These are phyloP conservation scores for Globisporangium middletonii DNA, from an alignment of 352 stramenopile genomes.

Conservation along the genomic window DNA sequence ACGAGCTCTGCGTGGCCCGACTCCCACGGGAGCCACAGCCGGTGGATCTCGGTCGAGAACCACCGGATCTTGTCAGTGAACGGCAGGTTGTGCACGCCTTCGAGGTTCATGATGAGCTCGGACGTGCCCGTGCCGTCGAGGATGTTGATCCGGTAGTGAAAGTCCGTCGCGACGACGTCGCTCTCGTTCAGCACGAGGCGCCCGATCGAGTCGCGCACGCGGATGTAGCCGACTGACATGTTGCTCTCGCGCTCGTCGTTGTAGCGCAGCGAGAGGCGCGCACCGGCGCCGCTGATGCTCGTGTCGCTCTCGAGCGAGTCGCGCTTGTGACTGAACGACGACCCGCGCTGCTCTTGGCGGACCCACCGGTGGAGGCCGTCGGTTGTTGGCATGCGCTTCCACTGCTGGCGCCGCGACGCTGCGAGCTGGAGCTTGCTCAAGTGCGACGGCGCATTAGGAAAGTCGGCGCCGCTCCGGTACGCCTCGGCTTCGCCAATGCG, in stretches of 20 bases:
- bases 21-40: slow-evolving; percentile 78
- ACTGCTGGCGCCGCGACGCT: slow-evolving; percentile 60
- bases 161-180: slow-evolving; percentile 68
- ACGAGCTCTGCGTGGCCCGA: slow-evolving; percentile 71
- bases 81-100: slow-evolving; percentile 69
- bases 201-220: slow-evolving; percentile 65
- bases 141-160: slow-evolving; percentile 82
- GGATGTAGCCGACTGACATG: slow-evolving; percentile 70
- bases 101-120: slow-evolving; percentile 81
- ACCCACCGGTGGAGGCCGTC: slow-evolving; percentile 76
- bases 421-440: slow-evolving; percentile 77
- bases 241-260: slow-evolving; percentile 56
- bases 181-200: slow-evolving; percentile 76
- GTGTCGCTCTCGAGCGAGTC: slow-evolving; percentile 55
- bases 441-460: slow-evolving; percentile 13
- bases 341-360: slow-evolving; percentile 20
- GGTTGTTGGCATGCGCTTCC: slow-evolving; percentile 70
- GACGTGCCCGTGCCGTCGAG: slow-evolving; percentile 58
- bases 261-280: slow-evolving; percentile 31
- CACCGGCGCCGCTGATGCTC: slow-evolving; percentile 23
- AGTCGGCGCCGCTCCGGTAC: slow-evolving; percentile 15
- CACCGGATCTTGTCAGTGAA: slow-evolving; percentile 75
- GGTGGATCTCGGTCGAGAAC: slow-evolving; percentile 82
- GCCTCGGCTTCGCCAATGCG: slow-evolving; percentile 42
- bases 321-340: slow-evolving; percentile 16